A percentile compares a stretch with the other conserved stretches of the same genome.
Conservation (phyloP, 148 eudicot species). For the Spergularia bocconei region DNA sequence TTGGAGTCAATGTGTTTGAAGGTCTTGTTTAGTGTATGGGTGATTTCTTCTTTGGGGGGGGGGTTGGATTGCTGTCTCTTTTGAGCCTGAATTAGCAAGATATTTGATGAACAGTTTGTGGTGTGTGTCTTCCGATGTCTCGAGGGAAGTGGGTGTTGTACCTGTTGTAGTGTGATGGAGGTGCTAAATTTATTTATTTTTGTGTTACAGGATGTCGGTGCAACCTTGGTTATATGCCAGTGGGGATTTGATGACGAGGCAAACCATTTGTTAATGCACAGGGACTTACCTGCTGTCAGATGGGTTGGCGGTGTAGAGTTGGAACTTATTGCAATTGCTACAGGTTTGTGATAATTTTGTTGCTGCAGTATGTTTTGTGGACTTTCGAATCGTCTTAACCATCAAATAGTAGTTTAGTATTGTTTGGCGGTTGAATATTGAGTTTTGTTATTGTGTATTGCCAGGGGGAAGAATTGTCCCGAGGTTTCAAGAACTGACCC, state of each 20-base stretch:
- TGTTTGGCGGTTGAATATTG: not conserved
- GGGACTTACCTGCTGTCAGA: constrained; percentile 90
- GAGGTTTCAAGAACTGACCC: constrained; percentile 90
- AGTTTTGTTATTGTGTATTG: constrained; percentile 8
- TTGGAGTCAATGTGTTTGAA: not conserved
- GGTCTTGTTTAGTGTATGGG: not conserved
- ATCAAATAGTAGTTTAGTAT: not conserved
- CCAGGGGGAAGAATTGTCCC: constrained; percentile 98
- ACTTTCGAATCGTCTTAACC: not conserved
- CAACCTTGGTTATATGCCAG: constrained; percentile 94
- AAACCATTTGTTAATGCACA: constrained; percentile 88
- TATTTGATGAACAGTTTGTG: not conserved
- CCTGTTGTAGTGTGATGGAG: not conserved
- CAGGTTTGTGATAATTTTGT: constrained; percentile 47
- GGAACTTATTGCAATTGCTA: constrained; percentile 95
- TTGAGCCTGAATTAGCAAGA: not conserved
- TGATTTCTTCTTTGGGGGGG: too few relatives aligned
- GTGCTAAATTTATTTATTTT: not conserved
- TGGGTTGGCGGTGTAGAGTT: constrained; percentile 99
- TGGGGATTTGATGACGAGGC: constrained; percentile 99
- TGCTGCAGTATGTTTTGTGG: not conserved
- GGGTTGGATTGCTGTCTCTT: not conserved
- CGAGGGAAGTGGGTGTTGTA: not conserved
- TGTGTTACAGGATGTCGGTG: constrained; percentile 82
- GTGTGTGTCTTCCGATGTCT: not conserved